A percentile compares a stretch with the other conserved stretches of the same genome.
Conservation (phyloP, 179 eudicot species). For the Beta macrorhiza region DNA sequence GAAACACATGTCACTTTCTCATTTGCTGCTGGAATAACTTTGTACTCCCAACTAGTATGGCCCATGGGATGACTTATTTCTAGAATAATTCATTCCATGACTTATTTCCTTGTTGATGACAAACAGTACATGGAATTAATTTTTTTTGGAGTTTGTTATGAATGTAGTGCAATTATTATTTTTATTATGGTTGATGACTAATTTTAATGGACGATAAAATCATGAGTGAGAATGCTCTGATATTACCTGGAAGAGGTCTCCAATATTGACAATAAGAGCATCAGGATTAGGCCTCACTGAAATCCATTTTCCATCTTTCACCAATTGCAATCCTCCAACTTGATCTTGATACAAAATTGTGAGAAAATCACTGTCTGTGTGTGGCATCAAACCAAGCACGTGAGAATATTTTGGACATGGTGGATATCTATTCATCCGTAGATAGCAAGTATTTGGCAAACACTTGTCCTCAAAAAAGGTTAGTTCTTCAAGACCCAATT, state of each 20-base stretch:
- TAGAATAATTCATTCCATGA: too few relatives aligned
- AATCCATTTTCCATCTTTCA: conserved; percentile 83
- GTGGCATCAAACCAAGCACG: conserved; percentile 75
- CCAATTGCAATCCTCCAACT: conserved; percentile 80
- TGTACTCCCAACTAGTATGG: too few relatives aligned
- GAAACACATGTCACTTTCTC: too few relatives aligned
- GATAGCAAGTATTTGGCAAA: conserved; percentile 58
- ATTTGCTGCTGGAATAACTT: too few relatives aligned
- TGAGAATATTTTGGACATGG: conserved; percentile 61
- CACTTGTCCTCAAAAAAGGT: conserved; percentile 54
- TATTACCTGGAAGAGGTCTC: conserved; percentile 78
- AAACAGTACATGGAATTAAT: too few relatives aligned
- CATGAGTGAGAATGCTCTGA: too few relatives aligned
- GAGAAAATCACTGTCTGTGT: conserved; percentile 89
- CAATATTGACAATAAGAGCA: conserved; percentile 80
- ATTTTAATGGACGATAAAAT: too few relatives aligned
- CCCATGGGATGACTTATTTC: too few relatives aligned
- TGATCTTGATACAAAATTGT: conserved; percentile 80
- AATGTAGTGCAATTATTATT: too few relatives aligned
- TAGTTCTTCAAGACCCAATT: conserved; percentile 43
- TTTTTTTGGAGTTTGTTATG: too few relatives aligned
- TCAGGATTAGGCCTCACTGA: conserved; percentile 72
- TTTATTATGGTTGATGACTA: too few relatives aligned
- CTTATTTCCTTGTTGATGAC: too few relatives aligned
- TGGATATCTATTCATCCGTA: conserved; percentile 86